phyloP scores from a whole-genome alignment of 495 filamentous ascomycete species.

The Mycothermus thermophilus region DNA sequence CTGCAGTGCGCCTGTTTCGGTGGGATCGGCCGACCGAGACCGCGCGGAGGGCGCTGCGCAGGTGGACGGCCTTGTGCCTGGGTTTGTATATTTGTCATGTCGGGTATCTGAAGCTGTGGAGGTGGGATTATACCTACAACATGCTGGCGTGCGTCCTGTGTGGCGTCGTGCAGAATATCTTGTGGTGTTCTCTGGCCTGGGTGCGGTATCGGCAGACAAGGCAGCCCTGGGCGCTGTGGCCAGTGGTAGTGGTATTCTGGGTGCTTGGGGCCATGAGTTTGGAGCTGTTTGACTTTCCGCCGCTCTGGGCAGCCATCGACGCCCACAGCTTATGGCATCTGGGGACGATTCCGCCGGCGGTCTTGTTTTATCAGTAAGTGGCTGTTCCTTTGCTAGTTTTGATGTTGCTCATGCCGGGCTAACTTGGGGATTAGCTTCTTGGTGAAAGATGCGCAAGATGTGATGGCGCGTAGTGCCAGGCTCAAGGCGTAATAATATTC shows the following conservation, averaged over 20 bases:
- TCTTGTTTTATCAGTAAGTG: constrained; percentile 90
- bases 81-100: constrained; percentile 63
- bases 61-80: constrained; percentile 64
- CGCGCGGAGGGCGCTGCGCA: constrained; percentile 45
- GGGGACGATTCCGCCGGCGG: constrained; percentile 74
- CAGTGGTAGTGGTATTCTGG: constrained; percentile 86
- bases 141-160: constrained; percentile 86
- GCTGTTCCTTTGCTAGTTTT: constrained; percentile 9
- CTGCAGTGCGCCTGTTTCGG: constrained; percentile 66
- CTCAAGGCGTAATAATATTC: constrained; percentile 30
- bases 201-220: constrained; percentile 53
- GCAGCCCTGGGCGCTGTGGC: constrained; percentile 74
- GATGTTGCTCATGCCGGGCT: too few relatives aligned
- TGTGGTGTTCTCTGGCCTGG: constrained; percentile 81
- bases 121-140: constrained; percentile 94
- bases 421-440: constrained; percentile 71
- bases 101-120: constrained; percentile 67
- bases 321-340: constrained; percentile 95
- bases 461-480: constrained; percentile 37
- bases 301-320: constrained; percentile 68
- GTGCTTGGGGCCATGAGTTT: constrained; percentile 86
- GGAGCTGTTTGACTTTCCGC: constrained; percentile 88
- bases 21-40: constrained; percentile 50
- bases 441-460: constrained; percentile 63
- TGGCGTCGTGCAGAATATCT: constrained; percentile 62